Base-by-base conservation (phyloP, 2,329 filamentous ascomycete genomes). In the Xylariaceae sp. region DNA sequence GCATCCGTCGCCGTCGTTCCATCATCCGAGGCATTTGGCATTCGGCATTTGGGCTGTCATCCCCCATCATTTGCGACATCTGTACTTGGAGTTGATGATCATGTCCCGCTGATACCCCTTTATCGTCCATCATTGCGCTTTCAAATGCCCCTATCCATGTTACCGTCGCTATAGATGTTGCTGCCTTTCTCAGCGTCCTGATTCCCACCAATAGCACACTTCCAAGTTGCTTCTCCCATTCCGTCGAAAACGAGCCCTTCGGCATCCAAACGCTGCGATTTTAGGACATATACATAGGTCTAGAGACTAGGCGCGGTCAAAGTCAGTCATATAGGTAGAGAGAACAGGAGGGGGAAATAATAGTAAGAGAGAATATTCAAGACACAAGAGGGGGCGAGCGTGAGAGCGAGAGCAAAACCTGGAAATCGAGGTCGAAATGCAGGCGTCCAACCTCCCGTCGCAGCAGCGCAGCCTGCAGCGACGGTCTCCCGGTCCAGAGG, bases 401-500 rank as follows among this genome's bases (percentile, higher is more conserved):
- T 34, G 24, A 56, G 55, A 60, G 19, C 49, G 31, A 28, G 56
- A 56, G 8, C 16, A 6, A n/a, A 17, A 52, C 17, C 39, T 6
- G 33, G 55, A 45, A 37, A 59, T 33, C 45, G 23, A 61, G 23
- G 40, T 53, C 62, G 69, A 67, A 46, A 85, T 86, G 82, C 82
- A 85, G 72, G 74, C 80, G 55, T 74, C 80, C 45, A 74, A 74
- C 60, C 75, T 76, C 58, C 75, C 76, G 14, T 79, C 83, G 54
- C 81, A 83, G 54, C 81, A 83, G 73, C 78, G 84, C 69, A 76
- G 77, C 44, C 75, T 82, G 68, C 85, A 85, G 69, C 82, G 86
- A 64, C 83, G 86, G 67, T 87, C 86, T 47, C 85, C 87, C n/a
- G 84, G 80, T 60, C 82, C 79, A 31, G 86, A 88, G 62, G 79